Percentiles rank a stretch among this genome's conserved stretches.
These are phyloP conservation scores for Phytophthora meadii DNA, from an alignment of 352 stramenopile species.

Conservation along the genomic window DNA sequence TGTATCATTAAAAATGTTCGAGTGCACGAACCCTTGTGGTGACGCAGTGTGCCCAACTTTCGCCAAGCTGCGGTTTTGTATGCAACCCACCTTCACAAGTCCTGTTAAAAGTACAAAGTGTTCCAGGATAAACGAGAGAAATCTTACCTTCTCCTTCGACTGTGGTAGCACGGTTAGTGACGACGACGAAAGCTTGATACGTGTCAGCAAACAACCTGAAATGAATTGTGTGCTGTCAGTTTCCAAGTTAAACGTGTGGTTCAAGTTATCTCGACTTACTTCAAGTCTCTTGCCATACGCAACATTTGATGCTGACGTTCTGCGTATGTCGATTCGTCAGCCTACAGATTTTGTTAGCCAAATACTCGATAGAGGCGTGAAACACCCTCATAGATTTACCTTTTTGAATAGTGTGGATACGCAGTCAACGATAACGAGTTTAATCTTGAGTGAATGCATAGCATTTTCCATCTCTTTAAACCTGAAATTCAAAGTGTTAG, in stretches of 20 bases:
- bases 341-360: slow-evolving; percentile 22
- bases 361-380: not conserved
- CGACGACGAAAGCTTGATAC: slow-evolving; percentile 66
- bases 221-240: slow-evolving; percentile 5
- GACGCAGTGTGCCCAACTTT: slow-evolving; percentile 76
- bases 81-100: slow-evolving; percentile 51
- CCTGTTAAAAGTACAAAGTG: slow-evolving; percentile 9
- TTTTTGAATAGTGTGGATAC: slow-evolving; percentile 67
- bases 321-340: slow-evolving; percentile 40
- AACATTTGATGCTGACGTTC: slow-evolving; percentile 62
- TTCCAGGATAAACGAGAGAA: not conserved
- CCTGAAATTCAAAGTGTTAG: slow-evolving; percentile 32
- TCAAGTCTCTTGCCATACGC: slow-evolving; percentile 58
- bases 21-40: slow-evolving; percentile 52
- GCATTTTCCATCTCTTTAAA: slow-evolving; percentile 60
- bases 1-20: too few species aligned
- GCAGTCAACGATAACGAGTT: slow-evolving; percentile 83
- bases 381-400: slow-evolving; percentile 26
- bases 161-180: slow-evolving; percentile 72
- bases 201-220: slow-evolving; percentile 69
- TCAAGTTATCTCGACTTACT: slow-evolving; percentile 30
- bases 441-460: slow-evolving; percentile 53
- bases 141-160: slow-evolving; percentile 35
- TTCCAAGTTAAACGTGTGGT: not conserved
- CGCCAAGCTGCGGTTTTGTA: slow-evolving; percentile 68